Evolutionary conservation across 371 early-diverging fungal species (phyloP).

Genomic region (Mortierella sp.): DNA sequence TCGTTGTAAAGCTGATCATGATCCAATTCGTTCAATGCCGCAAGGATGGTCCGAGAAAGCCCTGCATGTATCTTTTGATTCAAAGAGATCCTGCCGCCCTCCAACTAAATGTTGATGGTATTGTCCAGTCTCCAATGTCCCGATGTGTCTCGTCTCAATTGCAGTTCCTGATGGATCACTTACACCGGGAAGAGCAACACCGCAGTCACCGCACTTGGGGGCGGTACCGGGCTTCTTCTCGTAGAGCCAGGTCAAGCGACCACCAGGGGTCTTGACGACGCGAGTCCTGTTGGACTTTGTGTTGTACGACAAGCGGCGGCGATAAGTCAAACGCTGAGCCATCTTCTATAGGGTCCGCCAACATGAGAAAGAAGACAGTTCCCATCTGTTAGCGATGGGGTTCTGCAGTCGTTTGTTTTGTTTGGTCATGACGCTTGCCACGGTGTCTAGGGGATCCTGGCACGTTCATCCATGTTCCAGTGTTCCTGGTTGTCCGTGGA

Average conservation of each 20-base stretch:
- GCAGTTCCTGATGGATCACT: too few relatives aligned
- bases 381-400: conserved; percentile 2
- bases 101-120: too few relatives aligned
- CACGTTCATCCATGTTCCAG: too few relatives aligned
- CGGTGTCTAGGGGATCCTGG: too few relatives aligned
- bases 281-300: conserved; percentile 97
- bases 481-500: neutral
- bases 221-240: conserved; percentile 93
- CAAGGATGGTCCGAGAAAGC: too few relatives aligned
- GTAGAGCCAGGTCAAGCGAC: conserved; percentile 91
- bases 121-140: neutral
- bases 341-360: conserved; percentile 54
- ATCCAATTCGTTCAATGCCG: too few relatives aligned
- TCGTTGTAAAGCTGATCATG: too few relatives aligned
- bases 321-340: conserved; percentile 96
- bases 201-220: conserved; percentile 98
- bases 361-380: neutral
- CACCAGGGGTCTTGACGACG: conserved; percentile 98
- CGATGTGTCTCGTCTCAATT: neutral
- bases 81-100: too few relatives aligned
- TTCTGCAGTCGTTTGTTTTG: too few relatives aligned
- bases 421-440: too few relatives aligned
- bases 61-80: too few relatives aligned
- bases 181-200: conserved; percentile 89
- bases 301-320: conserved; percentile 98